Evolutionary conservation across 2,329 filamentous ascomycete species (phyloP), one percentile per base, ranked within the genome.

Genomic region (Diaporthe nobilis): DNA sequence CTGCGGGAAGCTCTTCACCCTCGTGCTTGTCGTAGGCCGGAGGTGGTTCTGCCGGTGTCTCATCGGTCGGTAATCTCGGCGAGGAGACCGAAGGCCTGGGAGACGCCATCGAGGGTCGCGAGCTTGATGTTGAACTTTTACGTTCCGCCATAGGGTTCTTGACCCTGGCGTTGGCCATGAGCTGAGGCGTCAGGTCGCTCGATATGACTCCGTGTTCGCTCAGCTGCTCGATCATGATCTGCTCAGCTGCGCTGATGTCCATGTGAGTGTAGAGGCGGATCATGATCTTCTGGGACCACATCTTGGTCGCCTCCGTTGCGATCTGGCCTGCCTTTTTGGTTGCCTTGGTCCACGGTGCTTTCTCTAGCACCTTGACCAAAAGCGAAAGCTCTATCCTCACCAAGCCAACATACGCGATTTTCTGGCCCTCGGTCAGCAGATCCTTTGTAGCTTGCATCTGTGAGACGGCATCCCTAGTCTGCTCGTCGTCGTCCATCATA

Each of bases 241-340:
- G 97, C 85, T 99, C 97, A 20, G 91, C 93, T 31, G 93, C 88
- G 81, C 93, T 95, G 81, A 99, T 97, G 76, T 99, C 97, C 97
- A 99, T 99, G 84, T 99, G 97, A 17, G 92, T 88, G 83, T 98
- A 99, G 17, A 99, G 84, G 34, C 96, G 92, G 76, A 98, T 92
- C 96, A 99, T 99, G 90, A 98, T 98, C 86, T 97, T 97, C 83
- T 99, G 97, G 74, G 94, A 92, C 96, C 96, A 99, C 94, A 98
- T 98, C 84, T 94, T 94, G 86, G 94, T 93, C 49, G 92, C 91
- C 83, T 98, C 97, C 15, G 92, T 86, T 0, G 94, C 91, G 77
- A 93, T 86, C 42, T 90, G 88, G 15, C 95, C 83, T 58, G 92
- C 87, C 83, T 96, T 98, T 84, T 93, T 97, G 2, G 91, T 90